These are phyloP conservation scores for Heteromeles arbutifolia DNA, from an alignment of 306 rosid species.

Conservation along the genomic window DNA sequence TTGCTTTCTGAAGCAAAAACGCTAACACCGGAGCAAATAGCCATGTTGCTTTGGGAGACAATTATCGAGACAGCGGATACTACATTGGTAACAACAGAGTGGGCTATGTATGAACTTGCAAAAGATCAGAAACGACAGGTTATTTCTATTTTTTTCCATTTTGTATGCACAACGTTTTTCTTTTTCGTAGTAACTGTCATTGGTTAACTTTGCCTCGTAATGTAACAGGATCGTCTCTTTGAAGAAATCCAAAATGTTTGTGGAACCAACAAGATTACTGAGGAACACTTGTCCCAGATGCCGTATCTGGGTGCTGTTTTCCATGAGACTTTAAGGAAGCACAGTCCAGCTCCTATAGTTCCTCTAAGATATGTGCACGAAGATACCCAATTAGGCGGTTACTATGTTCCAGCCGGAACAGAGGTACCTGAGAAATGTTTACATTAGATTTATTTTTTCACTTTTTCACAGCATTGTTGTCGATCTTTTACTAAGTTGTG, in stretches of 20 bases:
- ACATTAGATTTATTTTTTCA: not conserved
- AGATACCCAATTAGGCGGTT: slow-evolving; percentile 79
- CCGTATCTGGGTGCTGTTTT: slow-evolving; percentile 76
- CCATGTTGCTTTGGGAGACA: slow-evolving; percentile 75
- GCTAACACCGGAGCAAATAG: slow-evolving; percentile 47
- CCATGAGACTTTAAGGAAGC: slow-evolving; percentile 78
- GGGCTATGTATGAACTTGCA: slow-evolving; percentile 88
- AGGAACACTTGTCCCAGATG: slow-evolving; percentile 51
- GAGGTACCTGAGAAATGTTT: slow-evolving; percentile 37
- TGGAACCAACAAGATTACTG: slow-evolving; percentile 47
- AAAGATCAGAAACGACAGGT: slow-evolving; percentile 68
- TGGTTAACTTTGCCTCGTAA: not conserved
- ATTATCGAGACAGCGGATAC: slow-evolving; percentile 84
- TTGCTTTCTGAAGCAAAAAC: slow-evolving; percentile 59
- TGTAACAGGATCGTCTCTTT: slow-evolving; percentile 50
- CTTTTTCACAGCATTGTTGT: not conserved
- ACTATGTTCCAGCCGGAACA: slow-evolving; percentile 72
- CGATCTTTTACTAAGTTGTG: not conserved
- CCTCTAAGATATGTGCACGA: slow-evolving; percentile 74
- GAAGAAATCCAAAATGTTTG: slow-evolving; percentile 45
- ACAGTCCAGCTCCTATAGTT: slow-evolving; percentile 67
- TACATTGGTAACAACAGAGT: slow-evolving; percentile 68
- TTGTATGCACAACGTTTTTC: not conserved
- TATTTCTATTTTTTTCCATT: not conserved
- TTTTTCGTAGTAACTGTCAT: not conserved